Evolutionary conservation across 75 land plant species (phyloP), one percentile per base, ranked within the genome.

Genomic region (Ceratopteris richardii): DNA sequence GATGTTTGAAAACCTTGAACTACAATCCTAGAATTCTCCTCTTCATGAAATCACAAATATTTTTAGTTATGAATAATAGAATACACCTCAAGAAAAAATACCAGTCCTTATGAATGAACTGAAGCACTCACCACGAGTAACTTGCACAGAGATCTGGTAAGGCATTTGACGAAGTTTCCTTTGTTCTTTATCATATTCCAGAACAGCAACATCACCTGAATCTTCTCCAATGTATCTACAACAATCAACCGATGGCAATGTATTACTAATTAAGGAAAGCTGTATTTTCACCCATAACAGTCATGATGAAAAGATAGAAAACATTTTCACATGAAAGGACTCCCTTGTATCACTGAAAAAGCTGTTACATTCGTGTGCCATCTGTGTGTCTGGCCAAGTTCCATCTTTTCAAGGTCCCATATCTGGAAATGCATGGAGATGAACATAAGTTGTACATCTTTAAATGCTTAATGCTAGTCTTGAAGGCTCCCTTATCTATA

Each of bases 151-250:
- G 61, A 84, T 54, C 29, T 68, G 31, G 53, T 88, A 88, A 20
- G 80, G 78, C 63, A 72, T 31, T 28, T 57, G 74, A 14, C 58
- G 6, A 50, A 88, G 57, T 41, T 69, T 66, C 50, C 40, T 31
- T 50, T 84, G 71, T 23, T 71, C 81, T 43, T 26, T 51, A 60
- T 79, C 61, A 71, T 66, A 88, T 56, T 84, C 78, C n/a, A 84
- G 29, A 18, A 81, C 81, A 72, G 80, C 80, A 29, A 84, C 52
- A 63, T 66, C 21, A 3, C 88, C 93, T 58, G 68, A 29, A 52
- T 88, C 93, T 71, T 82, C 85, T 22, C 93, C 93, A 54, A 88
- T 13, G 57, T 80, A 88, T 74, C 93, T 88, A 58, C 25, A 58
- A 23, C 23, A 18, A 41, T 28, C 1, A 31, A 31, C 7, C 0